Evolutionary conservation across 2,329 filamentous ascomycete species (phyloP).

Genomic region (Nakataea oryzae): DNA sequence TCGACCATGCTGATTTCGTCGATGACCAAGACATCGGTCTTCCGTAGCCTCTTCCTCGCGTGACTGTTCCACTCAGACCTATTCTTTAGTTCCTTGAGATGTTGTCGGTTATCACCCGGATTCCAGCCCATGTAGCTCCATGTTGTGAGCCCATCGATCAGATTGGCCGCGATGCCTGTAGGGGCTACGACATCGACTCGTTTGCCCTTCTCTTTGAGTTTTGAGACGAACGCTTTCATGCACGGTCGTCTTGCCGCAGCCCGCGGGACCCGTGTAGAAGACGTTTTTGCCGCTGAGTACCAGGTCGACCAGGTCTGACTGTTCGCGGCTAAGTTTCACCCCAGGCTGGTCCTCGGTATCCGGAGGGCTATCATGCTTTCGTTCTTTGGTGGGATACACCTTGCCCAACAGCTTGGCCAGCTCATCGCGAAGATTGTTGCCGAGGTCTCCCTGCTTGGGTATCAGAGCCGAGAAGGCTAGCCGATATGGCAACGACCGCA

Average conservation of each 20-base stretch:
- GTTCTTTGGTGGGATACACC: no score
- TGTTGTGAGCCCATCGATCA: slow-evolving; percentile 44
- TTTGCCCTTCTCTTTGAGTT: slow-evolving; percentile 21
- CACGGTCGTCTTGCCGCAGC: slow-evolving; percentile 47
- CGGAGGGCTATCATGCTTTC: no score
- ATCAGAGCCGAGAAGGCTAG: neutral
- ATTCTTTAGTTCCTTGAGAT: slow-evolving; percentile 21
- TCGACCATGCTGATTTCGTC: slow-evolving; percentile 60
- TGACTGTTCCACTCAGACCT: slow-evolving; percentile 20
- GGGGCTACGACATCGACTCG: slow-evolving; percentile 44
- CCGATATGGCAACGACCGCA: neutral
- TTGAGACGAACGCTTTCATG: slow-evolving; percentile 34
- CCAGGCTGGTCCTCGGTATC: no score
- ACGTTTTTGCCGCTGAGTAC: slow-evolving; percentile 43
- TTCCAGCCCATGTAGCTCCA: slow-evolving; percentile 49
- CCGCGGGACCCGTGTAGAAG: slow-evolving; percentile 55
- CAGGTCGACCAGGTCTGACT: slow-evolving; percentile 35
- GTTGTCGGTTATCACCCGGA: slow-evolving; percentile 30
- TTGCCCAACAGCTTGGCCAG: no score
- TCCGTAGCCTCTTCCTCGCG: slow-evolving; percentile 22
- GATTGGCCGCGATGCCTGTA: slow-evolving; percentile 47
- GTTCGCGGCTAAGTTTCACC: slow-evolving; percentile 31
- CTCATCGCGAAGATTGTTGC: no score
- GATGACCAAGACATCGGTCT: slow-evolving; percentile 47
- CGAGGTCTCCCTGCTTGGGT: no score